Evolutionary conservation across 2,329 filamentous ascomycete genomes (phyloP).

Genomic region (Fusarium setosum): DNA sequence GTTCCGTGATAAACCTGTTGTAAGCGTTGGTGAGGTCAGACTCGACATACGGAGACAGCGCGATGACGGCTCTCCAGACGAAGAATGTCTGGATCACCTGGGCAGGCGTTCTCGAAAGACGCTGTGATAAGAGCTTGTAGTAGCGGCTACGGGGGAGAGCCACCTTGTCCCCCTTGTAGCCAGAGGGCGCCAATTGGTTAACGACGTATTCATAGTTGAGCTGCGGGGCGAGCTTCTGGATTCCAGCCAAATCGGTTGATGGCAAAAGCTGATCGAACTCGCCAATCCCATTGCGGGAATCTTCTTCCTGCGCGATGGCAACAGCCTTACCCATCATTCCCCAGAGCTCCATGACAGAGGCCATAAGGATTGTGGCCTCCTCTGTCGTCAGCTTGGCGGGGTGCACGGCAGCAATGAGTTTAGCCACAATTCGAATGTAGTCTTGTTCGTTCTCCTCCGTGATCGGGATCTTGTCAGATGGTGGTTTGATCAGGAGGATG

Average conservation of each 20-base stretch:
- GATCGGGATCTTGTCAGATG: neutral
- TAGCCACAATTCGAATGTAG: constrained; percentile 7
- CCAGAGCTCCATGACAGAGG: neutral
- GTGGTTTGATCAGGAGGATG: neutral
- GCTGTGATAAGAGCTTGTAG: constrained; percentile 65
- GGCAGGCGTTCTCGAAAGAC: constrained; percentile 64
- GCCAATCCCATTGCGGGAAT: no score
- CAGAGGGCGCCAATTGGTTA: constrained; percentile 15
- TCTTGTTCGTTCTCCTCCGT: neutral
- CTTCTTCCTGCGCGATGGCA: neutral
- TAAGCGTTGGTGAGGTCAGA: constrained; percentile 71
- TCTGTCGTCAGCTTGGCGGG: constrained; percentile 9
- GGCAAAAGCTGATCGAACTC: no score
- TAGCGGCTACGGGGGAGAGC: constrained; percentile 69
- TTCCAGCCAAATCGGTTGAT: no score
- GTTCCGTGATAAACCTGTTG: constrained; percentile 66
- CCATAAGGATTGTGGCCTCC: neutral
- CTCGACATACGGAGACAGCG: constrained; percentile 65
- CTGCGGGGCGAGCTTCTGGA: neutral
- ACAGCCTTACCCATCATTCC: neutral
- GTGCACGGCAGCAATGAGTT: constrained; percentile 1
- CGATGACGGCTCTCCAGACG: constrained; percentile 70
- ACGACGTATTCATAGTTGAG: constrained; percentile 23
- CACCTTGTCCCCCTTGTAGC: constrained; percentile 53
- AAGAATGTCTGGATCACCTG: constrained; percentile 72